Conservation (phyloP, 768 basidiomycete genomes). For the Suillus hirtellus region DNA sequence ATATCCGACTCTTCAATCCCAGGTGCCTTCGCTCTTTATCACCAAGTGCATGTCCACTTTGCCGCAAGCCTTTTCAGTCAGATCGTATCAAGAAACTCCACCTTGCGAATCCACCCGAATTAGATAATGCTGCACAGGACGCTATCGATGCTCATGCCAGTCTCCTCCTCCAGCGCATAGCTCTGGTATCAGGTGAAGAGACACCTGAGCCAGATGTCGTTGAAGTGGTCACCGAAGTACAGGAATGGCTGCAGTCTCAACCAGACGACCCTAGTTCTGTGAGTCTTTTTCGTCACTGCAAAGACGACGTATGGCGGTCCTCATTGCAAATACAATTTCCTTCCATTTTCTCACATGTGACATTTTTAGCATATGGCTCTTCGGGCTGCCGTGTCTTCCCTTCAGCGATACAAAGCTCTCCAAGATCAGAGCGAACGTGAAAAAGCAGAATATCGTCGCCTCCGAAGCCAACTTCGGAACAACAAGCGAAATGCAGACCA, state of each 20-base stretch:
- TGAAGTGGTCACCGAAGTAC: constrained; percentile 47
- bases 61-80: constrained; percentile 59
- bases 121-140: constrained; percentile 36
- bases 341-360: constrained; percentile 22
- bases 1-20: constrained; percentile 9
- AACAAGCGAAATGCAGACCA: constrained; percentile 29
- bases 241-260: constrained; percentile 49
- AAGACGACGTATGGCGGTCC: neutral
- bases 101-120: constrained; percentile 49
- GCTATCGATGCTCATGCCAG: constrained; percentile 43
- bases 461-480: constrained; percentile 32
- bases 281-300: constrained; percentile 18
- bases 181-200: constrained; percentile 35
- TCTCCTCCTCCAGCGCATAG: constrained; percentile 37
- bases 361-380: constrained; percentile 34
- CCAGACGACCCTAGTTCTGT: constrained; percentile 40
- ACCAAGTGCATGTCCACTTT: constrained; percentile 62
- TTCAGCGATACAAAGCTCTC: constrained; percentile 41
- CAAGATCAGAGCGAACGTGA: constrained; percentile 36
- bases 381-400: constrained; percentile 32
- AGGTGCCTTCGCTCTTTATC: constrained; percentile 57
- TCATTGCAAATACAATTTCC: neutral
- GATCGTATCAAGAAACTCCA: constrained; percentile 67
- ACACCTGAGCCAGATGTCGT: constrained; percentile 34
- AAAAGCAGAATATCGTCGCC: constrained; percentile 30